A percentile compares a stretch with the other conserved stretches of the same genome.
Conservation (phyloP, 1,284 basidiomycete species). For the Leccinum pallidistipes region DNA sequence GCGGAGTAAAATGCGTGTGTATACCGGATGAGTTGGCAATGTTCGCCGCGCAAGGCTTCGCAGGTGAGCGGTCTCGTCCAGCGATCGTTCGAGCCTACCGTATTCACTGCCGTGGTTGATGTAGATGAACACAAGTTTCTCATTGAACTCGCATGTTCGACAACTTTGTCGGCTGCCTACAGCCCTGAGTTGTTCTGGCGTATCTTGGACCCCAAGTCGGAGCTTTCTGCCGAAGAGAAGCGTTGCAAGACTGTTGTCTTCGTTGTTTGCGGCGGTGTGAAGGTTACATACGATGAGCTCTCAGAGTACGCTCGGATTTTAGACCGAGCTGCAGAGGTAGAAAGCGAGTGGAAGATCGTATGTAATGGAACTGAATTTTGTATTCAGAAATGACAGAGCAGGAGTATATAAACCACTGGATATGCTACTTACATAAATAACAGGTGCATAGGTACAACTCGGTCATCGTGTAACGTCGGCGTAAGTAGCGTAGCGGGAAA, state of each 20-base stretch:
- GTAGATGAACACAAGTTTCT: slow-evolving; percentile 74
- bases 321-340: slow-evolving; percentile 33
- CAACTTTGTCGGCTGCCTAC: slow-evolving; percentile 66
- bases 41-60: slow-evolving; percentile 53
- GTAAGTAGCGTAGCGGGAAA: too few relatives aligned
- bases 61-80: slow-evolving; percentile 41
- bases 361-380: slow-evolving; percentile 40
- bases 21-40: slow-evolving; percentile 70
- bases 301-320: slow-evolving; percentile 45
- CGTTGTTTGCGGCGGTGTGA: slow-evolving; percentile 42
- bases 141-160: slow-evolving; percentile 70
- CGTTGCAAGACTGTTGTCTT: slow-evolving; percentile 30
- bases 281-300: slow-evolving; percentile 56
- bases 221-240: slow-evolving; percentile 36
- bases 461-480: too few relatives aligned
- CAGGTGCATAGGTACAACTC: background rate
- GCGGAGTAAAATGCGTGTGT: slow-evolving; percentile 55
- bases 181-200: slow-evolving; percentile 50
- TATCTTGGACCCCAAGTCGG: slow-evolving; percentile 41
- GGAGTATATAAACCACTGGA: background rate
- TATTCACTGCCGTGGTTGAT: slow-evolving; percentile 6
- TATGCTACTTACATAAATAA: background rate
- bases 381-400: slow-evolving; percentile 25
- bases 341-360: slow-evolving; percentile 38
- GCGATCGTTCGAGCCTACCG: background rate